Percentiles rank a stretch among this genome's conserved stretches.
Evolutionary conservation across 1,284 basidiomycete species (phyloP).

Genomic region (Takashimella koratensis): DNA sequence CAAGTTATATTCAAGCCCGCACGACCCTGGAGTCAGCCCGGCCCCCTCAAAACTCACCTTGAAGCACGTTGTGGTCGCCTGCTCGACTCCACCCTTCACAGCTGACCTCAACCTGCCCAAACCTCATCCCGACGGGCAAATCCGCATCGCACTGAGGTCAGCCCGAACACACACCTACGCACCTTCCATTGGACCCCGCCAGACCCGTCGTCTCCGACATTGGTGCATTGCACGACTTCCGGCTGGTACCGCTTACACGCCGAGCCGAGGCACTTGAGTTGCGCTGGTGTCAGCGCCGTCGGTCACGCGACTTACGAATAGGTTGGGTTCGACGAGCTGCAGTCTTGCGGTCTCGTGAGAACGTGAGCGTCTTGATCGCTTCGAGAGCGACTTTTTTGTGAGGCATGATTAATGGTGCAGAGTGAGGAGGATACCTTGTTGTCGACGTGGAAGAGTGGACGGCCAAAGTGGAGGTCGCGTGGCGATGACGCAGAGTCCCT

Average conservation of each 20-base stretch:
- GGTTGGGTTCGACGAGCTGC: neutral
- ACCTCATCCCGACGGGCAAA: conserved; percentile 69
- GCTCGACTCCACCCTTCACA: conserved; percentile 84
- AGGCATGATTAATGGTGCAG: neutral
- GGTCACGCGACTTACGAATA: neutral
- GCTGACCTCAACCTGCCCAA: conserved; percentile 75
- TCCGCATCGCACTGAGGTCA: conserved; percentile 76
- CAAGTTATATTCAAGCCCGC: conserved; percentile 73
- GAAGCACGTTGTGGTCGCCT: conserved; percentile 76
- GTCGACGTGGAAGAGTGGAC: neutral
- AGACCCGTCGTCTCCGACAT: conserved; percentile 67
- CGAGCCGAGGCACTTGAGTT: neutral
- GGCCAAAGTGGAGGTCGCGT: neutral
- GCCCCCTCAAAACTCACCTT: conserved; percentile 56
- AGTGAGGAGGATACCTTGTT: neutral
- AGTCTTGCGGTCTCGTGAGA: neutral
- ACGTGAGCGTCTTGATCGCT: neutral
- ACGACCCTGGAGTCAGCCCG: conserved; percentile 60
- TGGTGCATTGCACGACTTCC: conserved; percentile 78
- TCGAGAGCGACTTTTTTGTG: neutral
- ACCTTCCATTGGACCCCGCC: conserved; percentile 79
- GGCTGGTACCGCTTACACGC: conserved; percentile 57
- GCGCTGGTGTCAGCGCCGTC: neutral
- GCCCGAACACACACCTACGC: conserved; percentile 10
- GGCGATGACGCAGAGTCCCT: too few relatives aligned